Base-by-base conservation (phyloP, 495 filamentous ascomycete species). In the Penicillium crystallinum region DNA sequence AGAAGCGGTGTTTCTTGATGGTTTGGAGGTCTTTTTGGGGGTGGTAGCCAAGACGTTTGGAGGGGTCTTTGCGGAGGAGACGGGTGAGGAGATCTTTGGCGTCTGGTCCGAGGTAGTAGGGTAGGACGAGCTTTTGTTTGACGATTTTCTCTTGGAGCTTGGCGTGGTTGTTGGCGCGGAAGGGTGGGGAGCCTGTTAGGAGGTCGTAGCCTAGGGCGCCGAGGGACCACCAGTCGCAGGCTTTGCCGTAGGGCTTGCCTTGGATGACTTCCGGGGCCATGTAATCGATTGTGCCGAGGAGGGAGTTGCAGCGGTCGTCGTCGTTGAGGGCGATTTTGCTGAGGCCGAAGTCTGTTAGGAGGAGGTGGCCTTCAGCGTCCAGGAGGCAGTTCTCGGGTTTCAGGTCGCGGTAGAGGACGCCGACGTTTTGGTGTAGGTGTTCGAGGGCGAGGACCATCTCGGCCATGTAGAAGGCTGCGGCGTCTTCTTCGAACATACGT, bases 301-400 rank as follows among this genome's bases (percentile, higher is more conserved):
- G 70, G 34, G 89, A 95, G 65, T 87, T 87, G 77, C 90, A 96
- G 57, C 78, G 77, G 57, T 82, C 81, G 35, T 89, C 88, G 19
- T 85, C 79, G 56, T 89, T 85, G 30, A 93, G 78, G n/a, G 90
- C 83, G 27, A 97, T 93, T 68, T 98, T 98, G 69, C 86, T 91
- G 27, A 98, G 85, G 7, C 93, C 93, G 57, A 98, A 98, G 73
- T 98, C 93, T 27, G 93, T 97, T 19, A 98, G 78, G 12, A 98
- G 84, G 3, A 98, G 82, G 64, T 98, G 92, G 45, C 93, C 93
- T 55, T 95, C 80, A 11, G 83, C 73, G 70, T 97, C 95, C 6
- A 98, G 80, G 37, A 98, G 88, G 62, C 91, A 96, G 70, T 98
- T 98, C 66, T 98, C 93, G 3, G 93, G 93, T 72, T 98, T 98